These are phyloP conservation scores for Quambalaria eucalypti DNA, from an alignment of 1,284 basidiomycete genomes.

Conservation along the genomic window DNA sequence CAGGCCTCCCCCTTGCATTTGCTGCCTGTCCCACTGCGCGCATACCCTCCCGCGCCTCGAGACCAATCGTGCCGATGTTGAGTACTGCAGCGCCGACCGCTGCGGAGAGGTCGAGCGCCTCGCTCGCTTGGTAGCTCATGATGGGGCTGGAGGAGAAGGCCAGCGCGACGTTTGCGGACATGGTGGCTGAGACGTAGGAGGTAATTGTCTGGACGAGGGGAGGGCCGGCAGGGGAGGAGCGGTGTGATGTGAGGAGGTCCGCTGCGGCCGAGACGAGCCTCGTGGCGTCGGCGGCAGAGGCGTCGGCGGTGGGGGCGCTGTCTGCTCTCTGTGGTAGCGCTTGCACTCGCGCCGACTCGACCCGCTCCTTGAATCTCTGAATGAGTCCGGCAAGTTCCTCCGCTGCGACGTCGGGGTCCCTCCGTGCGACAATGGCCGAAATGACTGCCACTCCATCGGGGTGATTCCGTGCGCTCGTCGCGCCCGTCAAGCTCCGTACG, in stretches of 20 bases:
- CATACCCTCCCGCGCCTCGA: slow-evolving; percentile 62
- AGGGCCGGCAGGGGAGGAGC: slow-evolving; percentile 13
- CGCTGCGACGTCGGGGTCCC: slow-evolving; percentile 58
- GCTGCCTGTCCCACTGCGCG: slow-evolving; percentile 59
- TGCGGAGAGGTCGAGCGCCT: slow-evolving; percentile 69
- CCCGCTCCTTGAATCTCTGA: slow-evolving; percentile 36
- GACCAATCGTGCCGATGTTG: slow-evolving; percentile 78
- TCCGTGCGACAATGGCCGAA: slow-evolving; percentile 71
- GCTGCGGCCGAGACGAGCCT: neutral
- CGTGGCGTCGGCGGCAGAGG: neutral
- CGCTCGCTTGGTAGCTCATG: slow-evolving; percentile 61
- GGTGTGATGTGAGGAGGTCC: slow-evolving; percentile 9
- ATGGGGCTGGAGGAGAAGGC: slow-evolving; percentile 84
- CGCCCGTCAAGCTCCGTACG: slow-evolving; percentile 29
- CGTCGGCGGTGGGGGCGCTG: neutral
- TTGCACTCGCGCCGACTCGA: neutral
- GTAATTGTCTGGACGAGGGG: slow-evolving; percentile 60
- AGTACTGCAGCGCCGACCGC: slow-evolving; percentile 66
- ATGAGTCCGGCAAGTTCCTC: slow-evolving; percentile 44
- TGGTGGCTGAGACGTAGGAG: slow-evolving; percentile 78
- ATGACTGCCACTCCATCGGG: slow-evolving; percentile 72
- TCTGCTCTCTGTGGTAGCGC: too few species aligned
- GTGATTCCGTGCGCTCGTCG: slow-evolving; percentile 12
- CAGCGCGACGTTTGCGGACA: slow-evolving; percentile 83
- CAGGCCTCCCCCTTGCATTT: slow-evolving; percentile 51